Evolutionary conservation across 108 stramenopile genomes (phyloP).

Genomic region (Cyclotella kingstonii): DNA sequence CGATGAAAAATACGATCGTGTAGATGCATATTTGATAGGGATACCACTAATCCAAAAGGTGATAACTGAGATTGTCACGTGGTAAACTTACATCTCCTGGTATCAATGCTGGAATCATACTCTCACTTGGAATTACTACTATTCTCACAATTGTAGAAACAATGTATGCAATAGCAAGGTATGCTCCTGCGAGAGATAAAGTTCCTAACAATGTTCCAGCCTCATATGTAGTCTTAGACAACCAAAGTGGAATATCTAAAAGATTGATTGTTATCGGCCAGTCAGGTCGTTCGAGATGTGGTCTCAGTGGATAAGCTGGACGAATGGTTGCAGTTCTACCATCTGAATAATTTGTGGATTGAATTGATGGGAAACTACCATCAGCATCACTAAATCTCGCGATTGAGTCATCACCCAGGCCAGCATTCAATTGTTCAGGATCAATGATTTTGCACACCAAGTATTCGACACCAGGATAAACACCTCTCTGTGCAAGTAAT

Average conservation of each 20-base stretch:
- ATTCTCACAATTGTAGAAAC: conserved; percentile 41
- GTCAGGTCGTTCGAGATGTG: conserved; percentile 55
- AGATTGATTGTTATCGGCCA: conserved; percentile 53
- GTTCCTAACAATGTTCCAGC: conserved; percentile 59
- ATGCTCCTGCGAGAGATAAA: conserved; percentile 31
- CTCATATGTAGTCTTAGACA: conserved; percentile 53
- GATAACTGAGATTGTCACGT: no score
- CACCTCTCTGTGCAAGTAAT: conserved; percentile 42
- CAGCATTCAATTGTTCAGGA: neutral
- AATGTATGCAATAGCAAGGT: conserved; percentile 41
- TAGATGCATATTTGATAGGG: no score
- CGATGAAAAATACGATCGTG: no score
- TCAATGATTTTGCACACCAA: conserved; percentile 25
- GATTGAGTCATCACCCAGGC: neutral
- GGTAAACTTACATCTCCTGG: conserved; percentile 49
- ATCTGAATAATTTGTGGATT: no score
- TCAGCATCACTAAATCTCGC: no score
- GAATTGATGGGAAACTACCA: no score
- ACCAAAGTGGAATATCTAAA: conserved; percentile 55
- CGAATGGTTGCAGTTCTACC: conserved; percentile 35
- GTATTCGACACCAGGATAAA: conserved; percentile 67
- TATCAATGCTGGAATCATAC: conserved; percentile 57
- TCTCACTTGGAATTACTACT: conserved; percentile 46
- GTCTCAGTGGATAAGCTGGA: conserved; percentile 54
- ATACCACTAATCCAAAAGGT: no score